These are phyloP conservation scores for Leccinum pellstonianum DNA, from an alignment of 768 basidiomycete species.

Conservation along the genomic window DNA sequence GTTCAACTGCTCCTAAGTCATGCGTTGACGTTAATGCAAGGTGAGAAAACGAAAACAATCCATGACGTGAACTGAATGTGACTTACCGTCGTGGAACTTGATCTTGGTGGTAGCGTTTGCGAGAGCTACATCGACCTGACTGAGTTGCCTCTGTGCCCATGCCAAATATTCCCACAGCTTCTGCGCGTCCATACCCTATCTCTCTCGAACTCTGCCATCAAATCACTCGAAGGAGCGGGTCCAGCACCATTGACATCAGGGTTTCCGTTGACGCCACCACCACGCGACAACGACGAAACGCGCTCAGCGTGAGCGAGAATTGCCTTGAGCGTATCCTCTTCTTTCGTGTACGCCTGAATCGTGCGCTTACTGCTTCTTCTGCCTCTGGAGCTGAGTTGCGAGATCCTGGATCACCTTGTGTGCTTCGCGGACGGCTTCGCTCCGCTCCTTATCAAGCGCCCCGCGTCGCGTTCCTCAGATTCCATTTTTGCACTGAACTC, in stretches of 20 bases:
- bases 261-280: conserved; percentile 34
- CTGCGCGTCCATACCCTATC: conserved; percentile 71
- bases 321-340: conserved; percentile 79
- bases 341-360: conserved; percentile 80
- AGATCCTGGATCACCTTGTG: conserved; percentile 82
- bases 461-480: conserved; percentile 74
- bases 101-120: conserved; percentile 84
- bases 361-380: conserved; percentile 70
- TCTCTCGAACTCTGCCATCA: conserved; percentile 66
- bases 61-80: not conserved
- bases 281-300: conserved; percentile 14
- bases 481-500: conserved; percentile 62
- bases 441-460: conserved; percentile 68
- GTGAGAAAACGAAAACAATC: not conserved
- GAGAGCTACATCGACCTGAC: conserved; percentile 59
- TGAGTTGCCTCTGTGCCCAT: conserved; percentile 64
- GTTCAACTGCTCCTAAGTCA: conserved; percentile 65
- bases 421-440: conserved; percentile 81
- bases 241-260: conserved; percentile 33
- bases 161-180: conserved; percentile 70
- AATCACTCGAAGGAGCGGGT: conserved; percentile 33
- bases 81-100: conserved; percentile 72
- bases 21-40: conserved; percentile 53
- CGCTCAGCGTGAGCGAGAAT: conserved; percentile 61
- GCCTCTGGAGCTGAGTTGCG: conserved; percentile 74